A percentile compares a stretch with the other conserved stretches of the same genome.
Conservation (phyloP, 164 flowering plant species). For the Vitis cinerea region DNA sequence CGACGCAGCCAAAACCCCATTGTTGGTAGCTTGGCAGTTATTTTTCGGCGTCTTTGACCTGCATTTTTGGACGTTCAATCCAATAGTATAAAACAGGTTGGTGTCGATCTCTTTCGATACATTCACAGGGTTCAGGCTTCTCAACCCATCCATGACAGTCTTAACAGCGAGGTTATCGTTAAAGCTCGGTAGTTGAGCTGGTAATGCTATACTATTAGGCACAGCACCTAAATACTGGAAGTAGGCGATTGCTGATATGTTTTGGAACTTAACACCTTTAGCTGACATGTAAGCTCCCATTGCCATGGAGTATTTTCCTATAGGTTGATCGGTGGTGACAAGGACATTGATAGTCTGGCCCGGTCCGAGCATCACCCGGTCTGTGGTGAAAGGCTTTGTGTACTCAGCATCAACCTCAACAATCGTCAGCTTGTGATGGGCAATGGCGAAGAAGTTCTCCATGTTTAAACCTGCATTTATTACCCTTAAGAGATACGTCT, state of each 20-base stretch:
- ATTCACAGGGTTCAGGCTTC: constrained; percentile 36
- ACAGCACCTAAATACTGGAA: constrained; percentile 48
- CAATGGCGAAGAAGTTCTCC: constrained; percentile 62
- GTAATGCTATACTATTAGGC: constrained; percentile 20
- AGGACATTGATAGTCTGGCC: constrained; percentile 70
- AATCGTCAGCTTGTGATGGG: constrained; percentile 62
- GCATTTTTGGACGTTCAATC: constrained; percentile 54
- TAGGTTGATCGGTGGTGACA: constrained; percentile 52
- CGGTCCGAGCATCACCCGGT: constrained; percentile 57
- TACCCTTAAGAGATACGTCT: constrained; percentile 64
- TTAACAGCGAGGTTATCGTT: constrained; percentile 47
- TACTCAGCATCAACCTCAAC: constrained; percentile 70
- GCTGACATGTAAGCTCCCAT: constrained; percentile 59
- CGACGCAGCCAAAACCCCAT: constrained; percentile 56
- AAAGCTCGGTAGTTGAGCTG: constrained; percentile 47
- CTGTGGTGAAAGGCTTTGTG: constrained; percentile 58
- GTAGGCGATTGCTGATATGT: constrained; percentile 40
- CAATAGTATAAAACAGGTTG: constrained; percentile 56
- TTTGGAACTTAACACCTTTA: constrained; percentile 34
- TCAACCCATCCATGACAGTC: constrained; percentile 54
- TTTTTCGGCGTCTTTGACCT: constrained; percentile 37
- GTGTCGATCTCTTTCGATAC: constrained; percentile 51
- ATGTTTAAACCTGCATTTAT: constrained; percentile 62
- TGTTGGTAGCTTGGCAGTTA: constrained; percentile 44
- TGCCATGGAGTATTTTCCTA: constrained; percentile 60